Evolutionary conservation across 495 filamentous ascomycete genomes (phyloP).

Genomic region (Penicillium malachiteum): DNA sequence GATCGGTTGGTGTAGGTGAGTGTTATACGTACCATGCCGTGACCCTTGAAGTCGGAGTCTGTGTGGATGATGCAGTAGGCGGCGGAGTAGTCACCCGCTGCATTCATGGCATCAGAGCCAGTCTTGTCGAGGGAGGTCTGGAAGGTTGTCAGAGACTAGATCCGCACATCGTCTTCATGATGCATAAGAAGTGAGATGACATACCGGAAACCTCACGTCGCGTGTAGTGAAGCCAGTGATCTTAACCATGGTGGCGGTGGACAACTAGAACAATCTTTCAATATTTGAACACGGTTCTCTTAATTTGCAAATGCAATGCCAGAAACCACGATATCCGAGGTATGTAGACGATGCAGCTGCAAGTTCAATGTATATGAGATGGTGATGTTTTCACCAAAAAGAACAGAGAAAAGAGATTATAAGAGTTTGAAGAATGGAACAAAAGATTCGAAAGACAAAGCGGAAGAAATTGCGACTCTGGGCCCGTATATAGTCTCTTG

Average conservation of each 20-base stretch:
- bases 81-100: conserved; percentile 87
- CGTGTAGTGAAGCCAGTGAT: conserved; percentile 78
- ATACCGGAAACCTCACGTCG: conserved; percentile 86
- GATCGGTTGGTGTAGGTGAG: not conserved
- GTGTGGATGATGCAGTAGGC: conserved; percentile 92
- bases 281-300: conserved; percentile 2
- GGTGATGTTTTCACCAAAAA: not conserved
- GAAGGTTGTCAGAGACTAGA: not conserved
- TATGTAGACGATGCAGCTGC: not conserved
- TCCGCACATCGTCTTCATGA: not conserved
- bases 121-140: conserved; percentile 92
- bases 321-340: not conserved
- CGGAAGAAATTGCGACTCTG: conserved; percentile 14
- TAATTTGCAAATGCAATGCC: not conserved
- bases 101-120: conserved; percentile 96
- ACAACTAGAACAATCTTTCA: not conserved
- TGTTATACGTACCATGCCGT: conserved; percentile 71
- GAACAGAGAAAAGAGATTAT: not conserved
- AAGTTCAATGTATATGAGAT: not conserved
- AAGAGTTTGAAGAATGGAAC: conserved; percentile 3
- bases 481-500: conserved; percentile 26
- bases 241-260: conserved; percentile 56
- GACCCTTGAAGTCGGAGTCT: conserved; percentile 68
- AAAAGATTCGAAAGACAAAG: conserved; percentile 2
- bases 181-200: conserved; percentile 15